phyloP scores from a whole-genome alignment of 257 asterid species.

The Avicennia marina region DNA sequence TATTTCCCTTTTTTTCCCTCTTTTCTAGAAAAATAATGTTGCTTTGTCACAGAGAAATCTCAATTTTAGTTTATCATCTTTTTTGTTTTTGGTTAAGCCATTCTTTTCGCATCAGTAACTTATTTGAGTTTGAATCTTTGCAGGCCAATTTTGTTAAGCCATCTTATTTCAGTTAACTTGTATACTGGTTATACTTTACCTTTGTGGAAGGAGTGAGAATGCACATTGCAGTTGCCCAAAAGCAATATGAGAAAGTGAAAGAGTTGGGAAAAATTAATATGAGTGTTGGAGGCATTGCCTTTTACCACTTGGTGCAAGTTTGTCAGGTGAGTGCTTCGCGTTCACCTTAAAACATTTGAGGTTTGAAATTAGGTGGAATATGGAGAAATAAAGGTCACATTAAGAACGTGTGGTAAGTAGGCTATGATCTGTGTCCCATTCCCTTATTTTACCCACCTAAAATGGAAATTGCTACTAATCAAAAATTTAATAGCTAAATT shows the following conservation, averaged over 20 bases:
- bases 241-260: constrained; percentile 23
- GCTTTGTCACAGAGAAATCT: background rate
- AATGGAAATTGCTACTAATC: too few relatives aligned
- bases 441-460: too few relatives aligned
- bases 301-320: constrained; percentile 52
- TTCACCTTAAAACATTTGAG: too few relatives aligned
- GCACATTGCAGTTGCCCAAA: constrained; percentile 33
- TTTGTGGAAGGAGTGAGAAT: constrained; percentile 36
- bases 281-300: constrained; percentile 44
- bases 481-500: too few relatives aligned
- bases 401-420: too few relatives aligned
- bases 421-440: too few relatives aligned
- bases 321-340: constrained; percentile 42
- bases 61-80: background rate
- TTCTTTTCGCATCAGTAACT: background rate
- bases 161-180: background rate
- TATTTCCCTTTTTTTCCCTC: too few relatives aligned
- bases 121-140: background rate
- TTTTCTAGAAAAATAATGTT: too few relatives aligned
- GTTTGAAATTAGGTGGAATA: too few relatives aligned
- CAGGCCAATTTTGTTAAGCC: constrained; percentile 14
- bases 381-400: too few relatives aligned
- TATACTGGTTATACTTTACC: background rate
- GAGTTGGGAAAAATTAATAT: constrained; percentile 36
- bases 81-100: background rate